A percentile compares a stretch with the other conserved stretches of the same genome.
These are phyloP conservation scores for Trichomonas tenax DNA, from an alignment of 208 protist genomes.

Conservation along the genomic window DNA sequence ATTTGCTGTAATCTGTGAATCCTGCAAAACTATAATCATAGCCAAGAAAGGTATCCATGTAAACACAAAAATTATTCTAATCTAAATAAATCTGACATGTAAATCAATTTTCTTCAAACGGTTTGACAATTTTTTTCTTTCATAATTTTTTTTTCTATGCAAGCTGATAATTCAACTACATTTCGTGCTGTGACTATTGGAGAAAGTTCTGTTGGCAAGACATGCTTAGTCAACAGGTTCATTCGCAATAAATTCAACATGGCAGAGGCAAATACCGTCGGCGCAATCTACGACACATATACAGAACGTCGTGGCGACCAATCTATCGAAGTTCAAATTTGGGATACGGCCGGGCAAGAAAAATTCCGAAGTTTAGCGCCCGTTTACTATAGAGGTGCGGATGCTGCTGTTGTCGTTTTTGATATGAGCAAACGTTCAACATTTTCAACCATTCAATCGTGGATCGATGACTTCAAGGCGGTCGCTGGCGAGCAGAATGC, in stretches of 20 bases:
- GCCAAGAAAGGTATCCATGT: not conserved
- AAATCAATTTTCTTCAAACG: too few species aligned
- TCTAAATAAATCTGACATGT: too few species aligned
- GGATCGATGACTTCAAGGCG: not conserved
- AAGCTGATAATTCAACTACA: not conserved
- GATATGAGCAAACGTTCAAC: not conserved
- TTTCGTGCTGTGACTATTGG: not conserved
- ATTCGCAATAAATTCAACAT: not conserved
- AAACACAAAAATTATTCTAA: too few species aligned
- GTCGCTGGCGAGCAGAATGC: not conserved
- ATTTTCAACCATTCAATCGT: not conserved
- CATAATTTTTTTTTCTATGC: not conserved
- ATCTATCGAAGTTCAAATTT: not conserved
- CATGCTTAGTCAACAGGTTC: not conserved
- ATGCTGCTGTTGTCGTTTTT: not conserved
- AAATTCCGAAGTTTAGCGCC: not conserved
- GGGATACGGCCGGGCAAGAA: not conserved
- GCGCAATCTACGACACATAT: not conserved
- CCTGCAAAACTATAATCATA: not conserved
- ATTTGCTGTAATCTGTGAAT: not conserved
- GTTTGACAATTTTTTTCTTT: not conserved
- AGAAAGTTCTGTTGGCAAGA: not conserved
- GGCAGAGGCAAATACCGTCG: not conserved
- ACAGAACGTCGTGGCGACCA: not conserved
- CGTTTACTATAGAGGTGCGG: not conserved